These are phyloP conservation scores for Lactifluus echinatus DNA, from an alignment of 768 basidiomycete genomes.

Conservation along the genomic window DNA sequence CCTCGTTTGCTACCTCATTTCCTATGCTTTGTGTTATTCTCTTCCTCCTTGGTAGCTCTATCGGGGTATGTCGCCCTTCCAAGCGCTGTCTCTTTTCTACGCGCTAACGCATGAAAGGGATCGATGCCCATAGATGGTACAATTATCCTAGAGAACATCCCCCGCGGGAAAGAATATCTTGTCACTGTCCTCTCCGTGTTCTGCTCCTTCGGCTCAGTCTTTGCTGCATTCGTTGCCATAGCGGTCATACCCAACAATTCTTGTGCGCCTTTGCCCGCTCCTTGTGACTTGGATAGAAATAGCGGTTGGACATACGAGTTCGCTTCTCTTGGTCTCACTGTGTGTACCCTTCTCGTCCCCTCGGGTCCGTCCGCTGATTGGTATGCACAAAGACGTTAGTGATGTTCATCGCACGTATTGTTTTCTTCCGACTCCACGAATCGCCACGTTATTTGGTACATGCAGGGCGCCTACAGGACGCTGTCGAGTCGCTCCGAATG, in stretches of 20 bases:
- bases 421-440: constrained; percentile 89
- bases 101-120: constrained; percentile 40
- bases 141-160: constrained; percentile 86
- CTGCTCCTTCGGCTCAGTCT: constrained; percentile 87
- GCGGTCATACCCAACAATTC: constrained; percentile 70
- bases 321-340: constrained; percentile 66
- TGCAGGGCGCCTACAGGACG: constrained; percentile 76
- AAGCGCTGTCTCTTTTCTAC: constrained; percentile 1
- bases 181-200: constrained; percentile 91
- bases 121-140: constrained; percentile 98
- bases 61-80: constrained; percentile 53
- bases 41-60: constrained; percentile 86
- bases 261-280: constrained; percentile 38
- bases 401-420: constrained; percentile 82
- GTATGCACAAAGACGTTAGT: constrained; percentile 52
- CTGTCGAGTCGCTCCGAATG: constrained; percentile 69
- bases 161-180: constrained; percentile 83
- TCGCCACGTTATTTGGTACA: constrained; percentile 91
- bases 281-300: constrained; percentile 70
- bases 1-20: constrained; percentile 69
- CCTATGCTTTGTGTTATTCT: constrained; percentile 59
- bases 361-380: neutral
- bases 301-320: constrained; percentile 88
- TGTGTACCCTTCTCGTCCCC: constrained; percentile 36
- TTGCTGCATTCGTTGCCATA: constrained; percentile 74